Evolutionary conservation across 2,329 filamentous ascomycete genomes (phyloP).

Genomic region (Claviceps pazoutovae): DNA sequence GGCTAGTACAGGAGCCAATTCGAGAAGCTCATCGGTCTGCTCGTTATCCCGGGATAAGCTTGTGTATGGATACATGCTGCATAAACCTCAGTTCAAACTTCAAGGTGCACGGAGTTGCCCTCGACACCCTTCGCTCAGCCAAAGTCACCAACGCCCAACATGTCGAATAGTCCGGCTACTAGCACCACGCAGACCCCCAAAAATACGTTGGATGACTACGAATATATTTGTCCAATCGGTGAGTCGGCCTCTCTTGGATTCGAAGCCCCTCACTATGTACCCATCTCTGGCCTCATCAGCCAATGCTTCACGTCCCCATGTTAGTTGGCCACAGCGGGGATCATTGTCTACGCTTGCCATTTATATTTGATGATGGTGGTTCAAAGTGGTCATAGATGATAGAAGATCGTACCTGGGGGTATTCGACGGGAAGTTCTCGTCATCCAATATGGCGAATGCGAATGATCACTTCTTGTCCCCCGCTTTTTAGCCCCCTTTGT

Average conservation of each 20-base stretch:
- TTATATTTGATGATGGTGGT: not conserved
- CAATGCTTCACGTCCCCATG: constrained; percentile 27
- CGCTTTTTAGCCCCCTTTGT: not conserved
- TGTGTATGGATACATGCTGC: too few relatives aligned
- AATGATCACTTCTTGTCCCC: not conserved
- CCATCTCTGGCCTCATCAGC: constrained; percentile 13
- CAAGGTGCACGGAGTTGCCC: too few relatives aligned
- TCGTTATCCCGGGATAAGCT: too few relatives aligned
- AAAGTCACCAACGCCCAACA: constrained; percentile 10
- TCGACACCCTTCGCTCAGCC: too few relatives aligned
- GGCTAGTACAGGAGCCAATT: too few relatives aligned
- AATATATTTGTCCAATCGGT: constrained; percentile 43
- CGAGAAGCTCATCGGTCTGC: too few relatives aligned
- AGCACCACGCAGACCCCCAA: constrained; percentile 26
- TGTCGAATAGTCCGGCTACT: constrained; percentile 24
- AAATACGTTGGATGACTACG: constrained; percentile 27
- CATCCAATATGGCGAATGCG: not conserved
- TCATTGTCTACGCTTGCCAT: not conserved
- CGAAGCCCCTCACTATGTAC: constrained; percentile 5
- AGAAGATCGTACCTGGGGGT: not conserved
- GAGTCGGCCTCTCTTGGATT: constrained; percentile 17
- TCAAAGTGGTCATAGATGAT: not conserved
- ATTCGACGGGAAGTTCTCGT: not conserved
- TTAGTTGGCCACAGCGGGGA: constrained; percentile 17
- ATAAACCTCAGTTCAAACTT: too few relatives aligned